Conservation (phyloP, 2,329 filamentous ascomycete species). For the Fusarium annulatum region DNA sequence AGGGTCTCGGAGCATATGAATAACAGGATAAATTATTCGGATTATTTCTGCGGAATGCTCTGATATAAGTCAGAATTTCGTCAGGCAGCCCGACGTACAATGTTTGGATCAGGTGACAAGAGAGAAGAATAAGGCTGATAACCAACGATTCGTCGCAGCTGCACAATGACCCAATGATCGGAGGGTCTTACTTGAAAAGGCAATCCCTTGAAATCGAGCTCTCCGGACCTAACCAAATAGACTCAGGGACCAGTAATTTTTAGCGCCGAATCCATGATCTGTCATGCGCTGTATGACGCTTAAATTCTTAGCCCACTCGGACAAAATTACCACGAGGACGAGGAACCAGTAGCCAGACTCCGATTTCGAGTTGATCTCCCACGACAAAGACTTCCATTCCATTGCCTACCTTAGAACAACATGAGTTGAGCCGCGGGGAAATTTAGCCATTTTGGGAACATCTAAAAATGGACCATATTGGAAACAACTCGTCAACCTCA, state of each 20-base stretch:
- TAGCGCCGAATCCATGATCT: background rate
- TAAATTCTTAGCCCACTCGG: slow-evolving; percentile 8
- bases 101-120: background rate
- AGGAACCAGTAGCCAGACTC: slow-evolving; percentile 2
- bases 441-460: slow-evolving; percentile 4
- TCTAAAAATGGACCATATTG: background rate
- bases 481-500: background rate
- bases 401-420: background rate
- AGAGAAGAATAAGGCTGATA: background rate
- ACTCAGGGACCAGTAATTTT: background rate
- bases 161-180: slow-evolving; percentile 17
- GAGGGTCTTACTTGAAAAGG: slow-evolving; percentile 16
- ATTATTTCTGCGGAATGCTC: background rate
- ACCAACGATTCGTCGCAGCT: background rate
- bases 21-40: background rate
- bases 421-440: background rate
- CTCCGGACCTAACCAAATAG: slow-evolving; percentile 29
- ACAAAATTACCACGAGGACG: slow-evolving; percentile 32
- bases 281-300: background rate
- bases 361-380: slow-evolving; percentile 11
- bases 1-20: background rate
- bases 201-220: background rate
- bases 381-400: background rate
- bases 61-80: background rate
- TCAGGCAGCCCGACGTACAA: background rate